These are phyloP conservation scores for Jacaranda mimosifolia DNA, from an alignment of 257 asterid genomes.

Conservation along the genomic window DNA sequence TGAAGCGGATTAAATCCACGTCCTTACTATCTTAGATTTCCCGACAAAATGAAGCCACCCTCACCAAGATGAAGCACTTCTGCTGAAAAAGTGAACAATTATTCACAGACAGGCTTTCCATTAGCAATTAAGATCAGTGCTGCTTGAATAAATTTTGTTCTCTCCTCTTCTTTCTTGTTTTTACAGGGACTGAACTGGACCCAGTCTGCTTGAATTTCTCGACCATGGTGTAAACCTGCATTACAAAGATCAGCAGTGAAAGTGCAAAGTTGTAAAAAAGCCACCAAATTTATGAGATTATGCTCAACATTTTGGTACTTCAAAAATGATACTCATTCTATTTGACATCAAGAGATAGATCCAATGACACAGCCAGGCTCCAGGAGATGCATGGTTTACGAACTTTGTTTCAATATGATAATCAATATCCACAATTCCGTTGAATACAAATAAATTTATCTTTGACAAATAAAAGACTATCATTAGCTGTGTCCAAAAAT, in stretches of 20 bases:
- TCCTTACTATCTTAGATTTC: background rate
- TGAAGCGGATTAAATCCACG: background rate
- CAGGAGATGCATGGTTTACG: conserved; percentile 10
- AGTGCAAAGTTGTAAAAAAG: background rate
- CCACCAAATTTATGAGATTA: background rate
- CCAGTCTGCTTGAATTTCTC: conserved; percentile 72
- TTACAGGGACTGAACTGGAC: conserved; percentile 43
- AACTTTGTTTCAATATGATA: background rate
- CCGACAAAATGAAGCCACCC: conserved; percentile 5
- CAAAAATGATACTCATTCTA: background rate
- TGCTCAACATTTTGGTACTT: conserved; percentile 15
- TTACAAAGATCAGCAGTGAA: conserved; percentile 28
- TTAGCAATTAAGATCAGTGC: conserved; percentile 6
- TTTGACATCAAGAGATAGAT: background rate
- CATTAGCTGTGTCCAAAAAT: background rate
- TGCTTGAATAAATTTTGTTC: conserved; percentile 20
- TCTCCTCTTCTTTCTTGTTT: conserved; percentile 46
- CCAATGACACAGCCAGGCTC: background rate
- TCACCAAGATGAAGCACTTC: conserved; percentile 24
- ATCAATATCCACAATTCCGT: conserved; percentile 18
- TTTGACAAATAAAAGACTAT: background rate
- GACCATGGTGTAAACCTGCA: conserved; percentile 83
- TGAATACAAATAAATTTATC: background rate
- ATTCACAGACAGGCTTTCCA: background rate
- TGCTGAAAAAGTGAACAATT: conserved; percentile 4